Evolutionary conservation across 129 eudicot genomes (phyloP).

Genomic region (Cynara cardunculus): DNA sequence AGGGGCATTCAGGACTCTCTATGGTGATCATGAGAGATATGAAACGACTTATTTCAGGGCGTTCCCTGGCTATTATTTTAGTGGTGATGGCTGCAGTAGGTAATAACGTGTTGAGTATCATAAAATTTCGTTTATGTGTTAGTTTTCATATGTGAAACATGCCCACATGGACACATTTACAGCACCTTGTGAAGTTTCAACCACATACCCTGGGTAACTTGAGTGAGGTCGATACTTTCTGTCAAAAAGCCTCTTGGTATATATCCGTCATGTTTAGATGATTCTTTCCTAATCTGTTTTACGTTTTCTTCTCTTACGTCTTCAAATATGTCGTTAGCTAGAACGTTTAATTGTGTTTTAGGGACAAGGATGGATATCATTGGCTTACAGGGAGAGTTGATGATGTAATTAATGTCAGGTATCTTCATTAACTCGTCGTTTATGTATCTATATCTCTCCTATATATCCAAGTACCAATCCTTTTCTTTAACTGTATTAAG

Average conservation of each 20-base stretch:
- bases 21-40: constrained; percentile 96
- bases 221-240: background rate
- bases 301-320: background rate
- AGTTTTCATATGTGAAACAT: background rate
- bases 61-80: constrained; percentile 95
- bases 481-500: background rate
- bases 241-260: background rate
- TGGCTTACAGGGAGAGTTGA: constrained; percentile 99
- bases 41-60: constrained; percentile 90
- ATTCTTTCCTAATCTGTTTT: background rate
- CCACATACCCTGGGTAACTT: background rate
- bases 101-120: constrained; percentile 19
- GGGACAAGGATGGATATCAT: constrained; percentile 94
- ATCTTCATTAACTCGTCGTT: background rate
- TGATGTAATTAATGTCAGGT: constrained; percentile 95
- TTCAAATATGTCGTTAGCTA: no score
- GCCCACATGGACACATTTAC: background rate
- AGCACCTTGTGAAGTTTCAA: background rate
- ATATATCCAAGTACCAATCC: background rate
- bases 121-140: background rate
- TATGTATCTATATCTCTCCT: background rate
- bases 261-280: background rate
- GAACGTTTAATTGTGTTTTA: constrained; percentile 9
- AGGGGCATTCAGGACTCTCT: constrained; percentile 91
- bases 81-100: constrained; percentile 99